Evolutionary conservation across 2,329 filamentous ascomycete genomes (phyloP), one percentile per base, ranked within the genome.

Genomic region (Penicillium hesseltinei): DNA sequence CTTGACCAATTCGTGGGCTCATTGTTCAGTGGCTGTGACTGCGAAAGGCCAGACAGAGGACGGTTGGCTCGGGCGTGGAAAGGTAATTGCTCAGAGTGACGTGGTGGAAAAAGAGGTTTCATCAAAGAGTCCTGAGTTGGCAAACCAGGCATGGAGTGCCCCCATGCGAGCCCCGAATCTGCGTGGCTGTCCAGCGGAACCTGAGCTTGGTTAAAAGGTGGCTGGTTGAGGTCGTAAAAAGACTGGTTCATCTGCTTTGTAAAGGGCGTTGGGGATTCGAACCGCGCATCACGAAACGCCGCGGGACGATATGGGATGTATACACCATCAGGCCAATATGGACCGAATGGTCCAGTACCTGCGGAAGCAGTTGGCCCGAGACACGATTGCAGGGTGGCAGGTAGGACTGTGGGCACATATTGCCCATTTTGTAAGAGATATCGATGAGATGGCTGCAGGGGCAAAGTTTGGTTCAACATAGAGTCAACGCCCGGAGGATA

Each of bases 241-340:
- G 67, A 64, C 15, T 65, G 61, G 5, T 58, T 62, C 17, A 58
- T 29, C 27, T 61, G 63, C 33, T 66, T 65, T n/a, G 62, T 58
- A 49, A 71, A 67, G 13, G 64, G 54, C 10, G 58, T 60, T 8
- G 68, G 63, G 15, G 67, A 61, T 44, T 71, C 70, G 53, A 73
- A 81, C 21, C 81, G 78, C 45, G 81, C 77, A 69, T 85, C 82
- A 58, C 81, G 77, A 57, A 83, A 73, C 6, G 83, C 82, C 36
- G 83, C 82, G 13, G 84, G 83, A 57, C 83, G 78, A 69, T 86
- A 86, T 13, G 84, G 82, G 38, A 82, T 81, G 63, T 80, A 84
- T 9, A 79, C 82, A n/a, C 84, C 84, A 75, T 86, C 82, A 21
- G 84, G 83, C 83, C 83, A 87, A 66, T 86, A 86, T 29, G 83